phyloP scores from a whole-genome alignment of 495 filamentous ascomycete species.

The Penicillium silybi region DNA sequence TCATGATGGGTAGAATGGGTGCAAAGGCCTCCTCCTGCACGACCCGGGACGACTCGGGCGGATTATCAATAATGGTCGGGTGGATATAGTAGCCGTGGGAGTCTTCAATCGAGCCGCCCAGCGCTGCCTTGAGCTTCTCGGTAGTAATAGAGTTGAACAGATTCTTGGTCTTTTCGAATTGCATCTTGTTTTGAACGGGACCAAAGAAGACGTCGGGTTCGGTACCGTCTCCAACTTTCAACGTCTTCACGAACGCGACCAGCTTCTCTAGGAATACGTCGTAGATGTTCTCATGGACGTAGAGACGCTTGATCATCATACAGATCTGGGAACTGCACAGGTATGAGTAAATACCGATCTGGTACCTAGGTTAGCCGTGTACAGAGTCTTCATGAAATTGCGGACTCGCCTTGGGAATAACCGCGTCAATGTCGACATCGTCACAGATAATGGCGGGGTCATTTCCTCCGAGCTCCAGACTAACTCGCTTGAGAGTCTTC shows the following conservation, averaged over 20 bases:
- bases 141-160: conserved; percentile 45
- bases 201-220: conserved; percentile 42
- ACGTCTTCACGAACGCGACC: conserved; percentile 50
- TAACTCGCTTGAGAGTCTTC: conserved; percentile 59
- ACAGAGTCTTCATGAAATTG: too few species aligned
- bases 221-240: conserved; percentile 46
- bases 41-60: conserved; percentile 48
- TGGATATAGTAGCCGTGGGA: conserved; percentile 49
- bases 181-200: conserved; percentile 58
- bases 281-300: conserved; percentile 66
- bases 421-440: conserved; percentile 60
- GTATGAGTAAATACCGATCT: conserved; percentile 47
- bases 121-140: conserved; percentile 40
- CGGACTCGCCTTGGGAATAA: conserved; percentile 53
- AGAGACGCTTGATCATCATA: conserved; percentile 61
- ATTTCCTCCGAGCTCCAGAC: conserved; percentile 63
- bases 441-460: conserved; percentile 62
- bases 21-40: conserved; percentile 47
- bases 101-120: conserved; percentile 30
- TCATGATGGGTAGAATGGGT: conserved; percentile 54
- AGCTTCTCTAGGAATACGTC: conserved; percentile 54
- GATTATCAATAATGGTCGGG: conserved; percentile 58
- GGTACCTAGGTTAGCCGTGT: too few species aligned
- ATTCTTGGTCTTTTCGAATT: conserved; percentile 52
- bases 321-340: conserved; percentile 56